A percentile compares a stretch with the other conserved stretches of the same genome.
Evolutionary conservation across 768 basidiomycete genomes (phyloP).

Genomic region (Hysterangium stoloniferum): DNA sequence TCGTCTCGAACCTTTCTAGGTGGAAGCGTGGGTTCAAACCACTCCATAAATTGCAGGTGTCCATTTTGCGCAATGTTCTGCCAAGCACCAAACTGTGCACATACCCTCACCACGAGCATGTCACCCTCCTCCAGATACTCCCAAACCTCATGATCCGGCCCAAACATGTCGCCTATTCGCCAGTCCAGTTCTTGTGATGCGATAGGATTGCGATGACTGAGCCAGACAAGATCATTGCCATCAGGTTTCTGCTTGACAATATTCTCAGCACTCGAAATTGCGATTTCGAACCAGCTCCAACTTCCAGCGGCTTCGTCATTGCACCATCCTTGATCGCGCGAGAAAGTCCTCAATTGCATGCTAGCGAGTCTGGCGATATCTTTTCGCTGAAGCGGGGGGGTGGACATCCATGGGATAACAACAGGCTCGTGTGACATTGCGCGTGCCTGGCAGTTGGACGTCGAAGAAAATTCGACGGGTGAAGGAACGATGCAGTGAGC

Average conservation of each 20-base stretch:
- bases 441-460: not conserved
- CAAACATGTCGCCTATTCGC: conserved; percentile 8
- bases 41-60: conserved; percentile 9
- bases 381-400: not conserved
- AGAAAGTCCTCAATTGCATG: conserved; percentile 9
- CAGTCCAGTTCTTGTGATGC: not conserved
- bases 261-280: not conserved
- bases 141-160: conserved; percentile 13
- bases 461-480: not conserved
- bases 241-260: not conserved
- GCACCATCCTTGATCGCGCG: conserved; percentile 15
- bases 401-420: not conserved
- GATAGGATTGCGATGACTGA: conserved; percentile 10
- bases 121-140: conserved; percentile 10
- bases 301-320: conserved; percentile 2
- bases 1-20: too few species aligned
- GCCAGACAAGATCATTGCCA: conserved; percentile 12
- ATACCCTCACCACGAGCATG: conserved; percentile 9
- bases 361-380: not conserved
- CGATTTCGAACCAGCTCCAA: conserved; percentile 17
- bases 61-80: conserved; percentile 4
- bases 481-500: conserved; percentile 3
- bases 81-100: conserved; percentile 13
- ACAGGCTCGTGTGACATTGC: not conserved
- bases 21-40: conserved; percentile 12